Percentiles rank a stretch among this genome's conserved stretches.
phyloP scores from a whole-genome alignment of 805 yeast species.

The Metschnikowia gruessii region DNA sequence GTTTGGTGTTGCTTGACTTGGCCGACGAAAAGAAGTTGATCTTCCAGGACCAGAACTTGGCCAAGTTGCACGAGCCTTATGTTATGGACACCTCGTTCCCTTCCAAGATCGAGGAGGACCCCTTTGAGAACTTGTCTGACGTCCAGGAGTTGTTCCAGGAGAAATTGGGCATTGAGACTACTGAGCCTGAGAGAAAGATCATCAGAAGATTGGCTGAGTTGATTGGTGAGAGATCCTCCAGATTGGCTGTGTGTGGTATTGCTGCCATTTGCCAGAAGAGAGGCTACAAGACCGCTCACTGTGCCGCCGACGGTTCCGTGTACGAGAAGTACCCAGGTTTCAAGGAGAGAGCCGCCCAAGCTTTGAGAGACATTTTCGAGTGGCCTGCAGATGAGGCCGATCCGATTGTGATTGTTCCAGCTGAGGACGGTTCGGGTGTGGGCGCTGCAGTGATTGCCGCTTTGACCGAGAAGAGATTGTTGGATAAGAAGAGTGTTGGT shows the following conservation, averaged over 20 bases:
- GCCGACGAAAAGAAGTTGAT: slow-evolving; percentile 55
- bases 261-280: slow-evolving; percentile 92
- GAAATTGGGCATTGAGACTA: slow-evolving; percentile 61
- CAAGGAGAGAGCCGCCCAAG: slow-evolving; percentile 84
- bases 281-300: slow-evolving; percentile 70
- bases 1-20: slow-evolving; percentile 76
- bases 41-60: slow-evolving; percentile 66
- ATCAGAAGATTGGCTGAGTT: slow-evolving; percentile 81
- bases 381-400: slow-evolving; percentile 63
- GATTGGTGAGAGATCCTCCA: slow-evolving; percentile 88
- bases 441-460: slow-evolving; percentile 99
- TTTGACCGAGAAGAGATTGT: slow-evolving; percentile 76
- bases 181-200: slow-evolving; percentile 74
- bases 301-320: slow-evolving; percentile 98
- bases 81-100: slow-evolving; percentile 88
- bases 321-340: slow-evolving; percentile 91
- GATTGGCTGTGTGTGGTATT: slow-evolving; percentile 90
- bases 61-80: slow-evolving; percentile 60
- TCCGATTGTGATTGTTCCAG: slow-evolving; percentile 83
- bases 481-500: slow-evolving; percentile 69
- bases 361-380: slow-evolving; percentile 81
- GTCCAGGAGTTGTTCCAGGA: slow-evolving; percentile 63
- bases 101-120: slow-evolving; percentile 84
- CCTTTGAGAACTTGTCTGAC: slow-evolving; percentile 76
- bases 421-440: slow-evolving; percentile 98